Evolutionary conservation across 2,329 filamentous ascomycete genomes (phyloP).

Genomic region (Cercospora zeae-maydis): DNA sequence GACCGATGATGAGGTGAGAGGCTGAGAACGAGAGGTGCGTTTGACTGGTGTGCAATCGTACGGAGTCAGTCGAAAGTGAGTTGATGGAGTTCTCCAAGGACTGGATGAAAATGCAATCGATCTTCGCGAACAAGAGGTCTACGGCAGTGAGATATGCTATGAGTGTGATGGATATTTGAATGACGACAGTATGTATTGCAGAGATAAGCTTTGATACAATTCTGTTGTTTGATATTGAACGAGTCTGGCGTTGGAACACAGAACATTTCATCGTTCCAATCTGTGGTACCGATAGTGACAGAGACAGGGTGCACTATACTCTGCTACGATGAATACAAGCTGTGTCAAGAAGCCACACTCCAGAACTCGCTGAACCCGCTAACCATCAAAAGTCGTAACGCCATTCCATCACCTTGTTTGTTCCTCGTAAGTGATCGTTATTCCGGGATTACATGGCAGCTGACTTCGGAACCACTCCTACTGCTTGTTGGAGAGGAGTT

Average conservation of each 20-base stretch:
- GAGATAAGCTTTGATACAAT: neutral
- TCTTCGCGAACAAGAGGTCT: too few relatives aligned
- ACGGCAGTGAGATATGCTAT: too few relatives aligned
- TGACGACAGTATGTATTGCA: too few relatives aligned
- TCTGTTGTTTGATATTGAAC: neutral
- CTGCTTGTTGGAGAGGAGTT: slow-evolving; percentile 1
- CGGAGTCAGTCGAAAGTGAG: too few relatives aligned
- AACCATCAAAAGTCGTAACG: neutral
- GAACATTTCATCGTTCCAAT: neutral
- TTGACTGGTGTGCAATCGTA: too few relatives aligned
- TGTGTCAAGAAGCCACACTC: neutral
- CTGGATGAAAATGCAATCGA: too few relatives aligned
- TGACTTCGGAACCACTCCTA: slow-evolving; percentile 2
- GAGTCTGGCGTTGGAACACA: neutral
- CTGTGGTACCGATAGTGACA: neutral
- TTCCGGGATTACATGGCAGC: slow-evolving; percentile 2
- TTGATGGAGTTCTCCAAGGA: too few relatives aligned
- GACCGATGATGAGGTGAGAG: too few relatives aligned
- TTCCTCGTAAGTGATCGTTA: neutral
- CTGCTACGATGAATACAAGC: neutral
- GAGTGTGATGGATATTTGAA: too few relatives aligned
- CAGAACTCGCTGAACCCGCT: neutral
- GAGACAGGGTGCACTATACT: neutral
- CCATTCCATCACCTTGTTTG: neutral
- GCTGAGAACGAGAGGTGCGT: too few relatives aligned